Evolutionary conservation across 495 filamentous ascomycete genomes (phyloP).

Genomic region (Staphylotrichum longicolle): DNA sequence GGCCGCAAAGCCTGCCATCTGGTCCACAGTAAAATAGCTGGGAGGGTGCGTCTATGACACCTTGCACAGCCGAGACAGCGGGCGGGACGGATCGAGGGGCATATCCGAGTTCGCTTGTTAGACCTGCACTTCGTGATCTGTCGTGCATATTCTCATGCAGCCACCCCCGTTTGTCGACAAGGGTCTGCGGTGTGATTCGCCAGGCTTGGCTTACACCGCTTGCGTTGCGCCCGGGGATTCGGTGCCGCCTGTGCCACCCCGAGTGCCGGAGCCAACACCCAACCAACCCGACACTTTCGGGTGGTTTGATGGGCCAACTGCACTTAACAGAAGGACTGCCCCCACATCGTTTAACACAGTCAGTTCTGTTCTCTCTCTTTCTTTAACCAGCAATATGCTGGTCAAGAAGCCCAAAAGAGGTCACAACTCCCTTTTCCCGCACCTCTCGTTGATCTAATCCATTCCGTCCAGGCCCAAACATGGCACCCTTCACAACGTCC

Average conservation of each 20-base stretch:
- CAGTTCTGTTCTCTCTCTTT: background rate
- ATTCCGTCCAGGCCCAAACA: background rate
- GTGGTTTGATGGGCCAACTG: background rate
- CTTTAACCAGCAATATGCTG: too few relatives aligned
- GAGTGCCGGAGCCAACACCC: background rate
- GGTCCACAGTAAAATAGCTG: too few relatives aligned
- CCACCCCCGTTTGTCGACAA: background rate
- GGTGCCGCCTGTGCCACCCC: background rate
- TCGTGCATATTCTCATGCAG: constrained; percentile 4
- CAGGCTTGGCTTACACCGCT: background rate
- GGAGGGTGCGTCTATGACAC: too few relatives aligned
- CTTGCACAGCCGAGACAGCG: too few relatives aligned
- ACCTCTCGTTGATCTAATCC: too few relatives aligned
- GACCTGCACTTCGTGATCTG: background rate
- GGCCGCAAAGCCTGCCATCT: too few relatives aligned
- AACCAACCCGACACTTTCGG: background rate
- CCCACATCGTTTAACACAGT: background rate
- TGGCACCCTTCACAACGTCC: background rate
- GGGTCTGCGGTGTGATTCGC: constrained; percentile 2
- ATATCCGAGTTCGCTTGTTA: background rate
- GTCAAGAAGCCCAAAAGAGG: background rate
- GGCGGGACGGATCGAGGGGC: background rate
- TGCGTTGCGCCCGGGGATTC: background rate
- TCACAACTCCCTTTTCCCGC: background rate
- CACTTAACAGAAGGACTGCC: background rate